phyloP scores from a whole-genome alignment of 2,329 filamentous ascomycete species.

The Botrytis hyacinthi region DNA sequence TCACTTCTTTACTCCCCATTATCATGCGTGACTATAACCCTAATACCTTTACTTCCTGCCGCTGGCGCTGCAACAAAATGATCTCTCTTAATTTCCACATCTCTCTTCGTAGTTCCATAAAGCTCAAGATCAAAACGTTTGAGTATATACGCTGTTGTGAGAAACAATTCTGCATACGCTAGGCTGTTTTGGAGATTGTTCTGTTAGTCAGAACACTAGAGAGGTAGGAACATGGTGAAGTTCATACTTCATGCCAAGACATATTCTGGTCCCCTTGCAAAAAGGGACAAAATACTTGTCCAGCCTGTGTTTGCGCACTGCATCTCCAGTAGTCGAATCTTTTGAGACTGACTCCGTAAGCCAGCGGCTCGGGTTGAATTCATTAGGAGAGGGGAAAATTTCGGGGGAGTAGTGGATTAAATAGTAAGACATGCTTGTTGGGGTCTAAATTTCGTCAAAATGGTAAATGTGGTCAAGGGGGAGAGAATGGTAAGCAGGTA shows the following conservation, averaged over 20 bases:
- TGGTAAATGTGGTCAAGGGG: neutral
- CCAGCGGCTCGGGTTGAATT: constrained; percentile 15
- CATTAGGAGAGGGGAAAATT: constrained; percentile 11
- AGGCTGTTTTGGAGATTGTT: neutral
- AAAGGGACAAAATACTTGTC: constrained; percentile 17
- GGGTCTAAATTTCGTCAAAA: constrained; percentile 10
- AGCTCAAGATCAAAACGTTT: constrained; percentile 12
- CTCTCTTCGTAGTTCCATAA: neutral
- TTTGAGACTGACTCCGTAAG: neutral
- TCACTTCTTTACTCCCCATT: neutral
- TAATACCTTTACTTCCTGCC: constrained; percentile 11
- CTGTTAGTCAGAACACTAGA: neutral
- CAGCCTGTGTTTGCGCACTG: neutral
- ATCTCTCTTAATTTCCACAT: constrained; percentile 9
- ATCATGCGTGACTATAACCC: neutral
- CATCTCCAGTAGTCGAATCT: neutral
- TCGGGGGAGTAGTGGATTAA: constrained; percentile 13
- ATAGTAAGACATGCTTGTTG: constrained; percentile 15
- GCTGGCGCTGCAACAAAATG: constrained; percentile 3
- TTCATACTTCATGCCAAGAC: constrained; percentile 14
- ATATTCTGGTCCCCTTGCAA: constrained; percentile 8
- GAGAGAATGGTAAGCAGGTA: no score
- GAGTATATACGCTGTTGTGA: constrained; percentile 10
- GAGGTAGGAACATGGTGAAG: neutral
- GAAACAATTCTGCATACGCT: constrained; percentile 17